Base-by-base conservation (phyloP, 1,139 yeast genomes). In the Arxiozyma heterogenica region DNA sequence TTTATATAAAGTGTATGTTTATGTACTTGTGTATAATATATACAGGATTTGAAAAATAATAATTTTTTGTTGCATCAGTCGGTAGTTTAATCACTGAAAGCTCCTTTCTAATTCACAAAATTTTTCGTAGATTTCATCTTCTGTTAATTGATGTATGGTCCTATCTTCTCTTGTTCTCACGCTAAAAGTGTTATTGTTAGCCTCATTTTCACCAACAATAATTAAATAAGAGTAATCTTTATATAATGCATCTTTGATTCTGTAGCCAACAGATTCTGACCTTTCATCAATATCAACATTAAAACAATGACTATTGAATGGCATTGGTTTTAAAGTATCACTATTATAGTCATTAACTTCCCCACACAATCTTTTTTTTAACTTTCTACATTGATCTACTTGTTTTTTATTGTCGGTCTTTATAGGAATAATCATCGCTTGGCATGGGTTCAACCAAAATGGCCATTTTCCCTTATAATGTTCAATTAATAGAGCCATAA, bases 381-480 rank as follows among this genome's bases (percentile, higher is more conserved):
- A 51, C 18, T 55, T 50, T 20, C 62, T 50, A 41, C 69, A 52
- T 9, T 90, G 88, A 5, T 56, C 50, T 9, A 66, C 53, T 51
- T 82, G 79, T 41, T 77, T 80, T 4, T 83, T 68, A 22, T 74
- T 69, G 50, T 75, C 71, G 1, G 95, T 93, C 55, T 78, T 84
- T 4, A 93, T 85, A 1, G 98, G 98, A 6, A 94, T 78, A 3
- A 93, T 79, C 47, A 86, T 76, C 0, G 94, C 95, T 68, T 93
- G 99, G 59, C 95, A 78, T n/a, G 98, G 97, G 58, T 86, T 88
- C 56, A 93, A 71, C 98, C 98, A 93, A 68, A 94, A 93, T 15
- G 99, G 99, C 98, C 99, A 93, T 61, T 86, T 86, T 0, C 98
- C 99, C 54, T 81, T 81, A 68, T 83, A 91, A 63, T 91, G 96